Evolutionary conservation across 371 early-diverging fungal species (phyloP).

Genomic region (Mortierella sp.): DNA sequence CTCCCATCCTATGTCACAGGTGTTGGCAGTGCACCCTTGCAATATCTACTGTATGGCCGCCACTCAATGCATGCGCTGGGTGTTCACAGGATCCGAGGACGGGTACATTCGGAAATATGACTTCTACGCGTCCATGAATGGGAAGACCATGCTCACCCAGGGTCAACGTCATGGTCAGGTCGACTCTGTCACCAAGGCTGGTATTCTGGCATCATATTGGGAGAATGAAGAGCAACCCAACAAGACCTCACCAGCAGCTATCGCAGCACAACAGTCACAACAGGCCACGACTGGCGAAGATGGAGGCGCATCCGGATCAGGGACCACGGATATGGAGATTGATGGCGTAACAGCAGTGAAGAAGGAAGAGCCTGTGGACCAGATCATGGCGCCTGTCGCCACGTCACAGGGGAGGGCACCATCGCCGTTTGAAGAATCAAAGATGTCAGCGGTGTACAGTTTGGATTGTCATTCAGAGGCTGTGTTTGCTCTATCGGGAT

Average conservation of each 20-base stretch:
- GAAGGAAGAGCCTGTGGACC: constrained; percentile 29
- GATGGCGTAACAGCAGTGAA: constrained; percentile 15
- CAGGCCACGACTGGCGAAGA: constrained; percentile 28
- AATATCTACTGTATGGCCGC: constrained; percentile 80
- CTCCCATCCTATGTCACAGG: constrained; percentile 56
- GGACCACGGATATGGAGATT: constrained; percentile 33
- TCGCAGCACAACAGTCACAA: not conserved
- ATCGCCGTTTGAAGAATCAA: constrained; percentile 57
- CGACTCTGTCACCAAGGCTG: constrained; percentile 88
- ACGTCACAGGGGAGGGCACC: constrained; percentile 10
- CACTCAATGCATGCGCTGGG: constrained; percentile 89
- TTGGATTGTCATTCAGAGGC: constrained; percentile 94
- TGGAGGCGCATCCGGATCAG: not conserved
- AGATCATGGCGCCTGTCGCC: constrained; percentile 7
- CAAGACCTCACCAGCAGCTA: not conserved
- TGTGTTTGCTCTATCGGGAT: constrained; percentile 32
- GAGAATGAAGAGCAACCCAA: constrained; percentile 84
- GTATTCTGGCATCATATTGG: constrained; percentile 90
- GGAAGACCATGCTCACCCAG: constrained; percentile 83
- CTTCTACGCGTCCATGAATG: constrained; percentile 87
- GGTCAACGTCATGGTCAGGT: constrained; percentile 86
- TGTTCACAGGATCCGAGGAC: constrained; percentile 94
- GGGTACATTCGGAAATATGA: constrained; percentile 95
- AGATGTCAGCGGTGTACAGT: constrained; percentile 91
- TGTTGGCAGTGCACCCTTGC: constrained; percentile 78